phyloP scores from a whole-genome alignment of 192 early-diverging fungal species.

The Obelidium mucronatum region DNA sequence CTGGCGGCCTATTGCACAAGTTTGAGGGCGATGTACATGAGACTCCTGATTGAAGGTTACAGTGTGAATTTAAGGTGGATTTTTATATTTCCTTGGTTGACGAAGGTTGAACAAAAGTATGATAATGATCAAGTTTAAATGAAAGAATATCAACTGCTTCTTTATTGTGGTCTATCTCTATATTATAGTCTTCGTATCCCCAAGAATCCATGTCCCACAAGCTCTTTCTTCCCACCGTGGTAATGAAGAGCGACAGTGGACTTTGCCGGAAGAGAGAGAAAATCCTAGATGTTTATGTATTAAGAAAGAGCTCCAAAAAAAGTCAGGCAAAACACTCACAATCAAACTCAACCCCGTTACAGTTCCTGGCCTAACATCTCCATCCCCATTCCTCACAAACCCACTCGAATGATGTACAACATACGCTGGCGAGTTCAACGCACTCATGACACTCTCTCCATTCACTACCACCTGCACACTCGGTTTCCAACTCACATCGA shows the following conservation, averaged over 20 bases:
- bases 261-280: slow-evolving; percentile 52
- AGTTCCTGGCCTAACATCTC: slow-evolving; percentile 41
- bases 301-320: neutral
- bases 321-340: too few relatives aligned
- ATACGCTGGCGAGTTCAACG: slow-evolving; percentile 59
- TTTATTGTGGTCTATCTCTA: neutral
- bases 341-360: slow-evolving; percentile 56
- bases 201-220: slow-evolving; percentile 50
- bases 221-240: slow-evolving; percentile 42
- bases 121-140: too few relatives aligned
- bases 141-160: too few relatives aligned
- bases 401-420: slow-evolving; percentile 55
- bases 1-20: too few relatives aligned
- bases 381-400: slow-evolving; percentile 50
- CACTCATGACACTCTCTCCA: slow-evolving; percentile 61
- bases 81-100: too few relatives aligned
- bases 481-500: slow-evolving; percentile 49
- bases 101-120: too few relatives aligned
- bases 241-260: slow-evolving; percentile 52
- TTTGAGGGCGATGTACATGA: too few relatives aligned
- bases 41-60: too few relatives aligned
- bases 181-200: slow-evolving; percentile 37
- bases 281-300: slow-evolving; percentile 43
- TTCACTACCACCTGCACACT: slow-evolving; percentile 60
- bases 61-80: too few relatives aligned